Evolutionary conservation across 2,329 filamentous ascomycete species (phyloP), one percentile per base, ranked within the genome.

Genomic region (Colletotrichum incanum): DNA sequence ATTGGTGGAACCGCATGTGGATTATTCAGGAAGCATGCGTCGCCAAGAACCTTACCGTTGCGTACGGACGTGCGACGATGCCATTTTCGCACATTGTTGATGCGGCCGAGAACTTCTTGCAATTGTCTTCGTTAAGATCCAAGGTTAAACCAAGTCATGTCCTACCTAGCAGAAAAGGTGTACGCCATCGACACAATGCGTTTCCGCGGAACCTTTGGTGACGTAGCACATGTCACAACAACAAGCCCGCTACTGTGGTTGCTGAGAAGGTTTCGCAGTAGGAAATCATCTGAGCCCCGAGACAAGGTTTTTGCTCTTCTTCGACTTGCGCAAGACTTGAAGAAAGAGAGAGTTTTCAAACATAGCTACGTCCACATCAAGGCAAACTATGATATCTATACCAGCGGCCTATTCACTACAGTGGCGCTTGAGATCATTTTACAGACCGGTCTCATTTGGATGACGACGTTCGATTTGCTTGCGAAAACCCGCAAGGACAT

Each of bases 11-110:
- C 47, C 72, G 72, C 23, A 69, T 74, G 9, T 73, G 75, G 74
- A 60, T 75, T 4, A 56, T 76, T 0, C 75, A 76, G 37, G 75
- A 75, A 28, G 71, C 75, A 3, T 69, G 74, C 0, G 68, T 75
- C 20, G 71, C 74, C 1, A 50, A 28, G 34, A 34, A 26, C 14
- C 72, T 73, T 0, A 54, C 64, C 2, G 49, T 74, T 5, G 47
- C 23, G 2, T 74, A 66, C 11, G 74, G 74, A 4, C 61, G 50
- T 20, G 59, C 52, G 8, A 67, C 64, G 2, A 54, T 74, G 8
- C 64, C 64, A 6, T 74, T 74, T 31, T 7, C 4, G 1, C 16
- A 11, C 23, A 52, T 72, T 4, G 64, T 14, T 4, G 12, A 37
- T 1, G 70, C 60, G 1, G 20, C 43, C 7, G 16, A 9, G 16